phyloP scores from a whole-genome alignment of 345 rosid genomes.

The Diplotaxis tenuifolia region DNA sequence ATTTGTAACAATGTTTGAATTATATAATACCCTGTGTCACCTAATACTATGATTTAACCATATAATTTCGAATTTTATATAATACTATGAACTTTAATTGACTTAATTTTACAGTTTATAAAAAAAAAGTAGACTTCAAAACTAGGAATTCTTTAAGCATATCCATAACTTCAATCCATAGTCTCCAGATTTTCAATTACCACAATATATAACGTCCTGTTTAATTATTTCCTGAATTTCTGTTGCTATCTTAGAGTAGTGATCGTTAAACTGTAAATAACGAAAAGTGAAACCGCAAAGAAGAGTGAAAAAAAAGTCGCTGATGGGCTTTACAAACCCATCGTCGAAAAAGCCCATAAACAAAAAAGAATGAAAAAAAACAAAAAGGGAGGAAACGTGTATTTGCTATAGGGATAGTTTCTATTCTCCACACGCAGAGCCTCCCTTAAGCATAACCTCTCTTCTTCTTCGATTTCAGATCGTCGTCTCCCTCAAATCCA shows the following conservation, averaged over 20 bases:
- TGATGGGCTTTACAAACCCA: slow-evolving; percentile 16
- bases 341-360: slow-evolving; percentile 16
- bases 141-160: too few species aligned
- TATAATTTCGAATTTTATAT: too few species aligned
- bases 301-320: not conserved
- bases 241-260: too few species aligned
- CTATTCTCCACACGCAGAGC: slow-evolving; percentile 8
- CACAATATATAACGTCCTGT: not conserved
- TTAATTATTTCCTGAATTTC: not conserved
- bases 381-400: slow-evolving; percentile 7
- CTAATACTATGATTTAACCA: not conserved
- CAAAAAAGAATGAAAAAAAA: not conserved
- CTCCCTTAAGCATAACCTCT: slow-evolving; percentile 7
- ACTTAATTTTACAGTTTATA: too few species aligned
- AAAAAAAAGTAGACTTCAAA: too few species aligned
- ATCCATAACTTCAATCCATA: not conserved
- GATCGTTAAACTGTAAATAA: not conserved
- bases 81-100: too few species aligned
- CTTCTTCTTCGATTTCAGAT: slow-evolving; percentile 35
- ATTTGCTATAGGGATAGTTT: slow-evolving; percentile 12
- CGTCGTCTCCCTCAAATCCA: slow-evolving; percentile 20
- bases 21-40: not conserved
- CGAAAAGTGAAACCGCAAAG: not conserved
- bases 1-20: not conserved
- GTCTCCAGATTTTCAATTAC: not conserved